Evolutionary conservation across 179 eudicot species (phyloP).

Genomic region (Sideroxylon spinosum): DNA sequence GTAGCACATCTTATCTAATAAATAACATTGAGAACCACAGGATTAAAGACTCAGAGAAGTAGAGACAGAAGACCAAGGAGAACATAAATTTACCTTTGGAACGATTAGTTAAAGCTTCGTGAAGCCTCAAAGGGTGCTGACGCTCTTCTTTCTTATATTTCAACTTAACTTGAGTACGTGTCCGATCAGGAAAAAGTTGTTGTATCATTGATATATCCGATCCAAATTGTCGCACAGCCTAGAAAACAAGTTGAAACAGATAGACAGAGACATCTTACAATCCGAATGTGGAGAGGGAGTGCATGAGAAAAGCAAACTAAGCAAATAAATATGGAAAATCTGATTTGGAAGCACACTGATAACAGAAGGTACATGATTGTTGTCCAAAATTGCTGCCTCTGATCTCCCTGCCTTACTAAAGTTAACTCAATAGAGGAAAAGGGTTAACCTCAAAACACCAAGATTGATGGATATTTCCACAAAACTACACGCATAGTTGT

Average conservation of each 20-base stretch:
- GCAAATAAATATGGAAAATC: not conserved
- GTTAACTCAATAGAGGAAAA: not conserved
- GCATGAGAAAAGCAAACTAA: not conserved
- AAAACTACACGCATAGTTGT: too few species aligned
- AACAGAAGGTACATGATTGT: not conserved
- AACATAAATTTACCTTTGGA: conserved; percentile 36
- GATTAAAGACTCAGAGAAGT: not conserved
- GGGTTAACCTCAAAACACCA: too few species aligned
- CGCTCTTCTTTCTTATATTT: conserved; percentile 81
- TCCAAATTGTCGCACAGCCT: conserved; percentile 77
- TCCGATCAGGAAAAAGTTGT: conserved; percentile 71
- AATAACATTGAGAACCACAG: not conserved
- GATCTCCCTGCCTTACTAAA: not conserved
- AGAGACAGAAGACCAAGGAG: conserved; percentile 4
- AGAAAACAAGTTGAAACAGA: conserved; percentile 13
- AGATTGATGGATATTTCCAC: too few species aligned
- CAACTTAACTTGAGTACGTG: conserved; percentile 60
- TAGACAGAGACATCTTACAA: not conserved
- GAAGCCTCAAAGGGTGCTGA: conserved; percentile 67
- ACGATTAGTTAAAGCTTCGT: conserved; percentile 57
- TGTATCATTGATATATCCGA: conserved; percentile 75
- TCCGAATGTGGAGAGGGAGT: not conserved
- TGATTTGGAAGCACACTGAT: not conserved
- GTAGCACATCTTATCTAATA: too few species aligned
- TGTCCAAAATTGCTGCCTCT: not conserved